Base-by-base conservation (phyloP, 2,329 filamentous ascomycete genomes). In the Colletotrichum aenigma region DNA sequence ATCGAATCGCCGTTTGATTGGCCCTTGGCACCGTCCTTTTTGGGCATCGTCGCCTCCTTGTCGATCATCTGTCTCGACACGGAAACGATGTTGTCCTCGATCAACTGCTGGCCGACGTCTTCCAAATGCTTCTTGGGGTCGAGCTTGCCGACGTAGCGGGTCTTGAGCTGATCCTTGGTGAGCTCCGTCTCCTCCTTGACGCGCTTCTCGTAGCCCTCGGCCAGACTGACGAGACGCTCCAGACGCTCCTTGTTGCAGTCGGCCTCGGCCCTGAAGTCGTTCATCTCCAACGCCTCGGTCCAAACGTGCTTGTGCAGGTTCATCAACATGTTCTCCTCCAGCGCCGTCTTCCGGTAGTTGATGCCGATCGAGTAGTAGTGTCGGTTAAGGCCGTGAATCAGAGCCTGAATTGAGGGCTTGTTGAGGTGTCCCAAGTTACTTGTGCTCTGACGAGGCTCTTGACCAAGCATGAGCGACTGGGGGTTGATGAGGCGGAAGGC, bases 281-380 rank as follows among this genome's bases (percentile, higher is more conserved):
- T 95, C 96, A 99, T 98, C 84, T 98, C 93, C 78, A 99, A 86
- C 7, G 96, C 97, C 85, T 99, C 97, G 1, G 97, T 99, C 97
- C 97, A 99, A 60, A 98, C 96, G 80, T 98, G 97, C 90, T 99
- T 99, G 91, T 99, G 97, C 79, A 99, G 89, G 84, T 99, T 99
- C 97, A 99, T 99, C 81, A 99, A 87, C 97, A 99, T 99, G 86
- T 98, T 98, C 89, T 99, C 97, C 85, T 99, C 97, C 66, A 99
- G 89, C 1, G 95, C 96, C 1, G 96, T 98, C 89, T 99, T 99
- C 83, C 96, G 91, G 87, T 99, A 99, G 87, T 98, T 96, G 88
- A 99, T 98, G 76, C 92, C 96, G 83, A 99, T 99, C 81, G 95
- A 98, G 90, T 99, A 99, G 90, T 99, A 99, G 89, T 99, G 97